Evolutionary conservation across 768 basidiomycete species (phyloP).

Genomic region (Amanita exitialis): DNA sequence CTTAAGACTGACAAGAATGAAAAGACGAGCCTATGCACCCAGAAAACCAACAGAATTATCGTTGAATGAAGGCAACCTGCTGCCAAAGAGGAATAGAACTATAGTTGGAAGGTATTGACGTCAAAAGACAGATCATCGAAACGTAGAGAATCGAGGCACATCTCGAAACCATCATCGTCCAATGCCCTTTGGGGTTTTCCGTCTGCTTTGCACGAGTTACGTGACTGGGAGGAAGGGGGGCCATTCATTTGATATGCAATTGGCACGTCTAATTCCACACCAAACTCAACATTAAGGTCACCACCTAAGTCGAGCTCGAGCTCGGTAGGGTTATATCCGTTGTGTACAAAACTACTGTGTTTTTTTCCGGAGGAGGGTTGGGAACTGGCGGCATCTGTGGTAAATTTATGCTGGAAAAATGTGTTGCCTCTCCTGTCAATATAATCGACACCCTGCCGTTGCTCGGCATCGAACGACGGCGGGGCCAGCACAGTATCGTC

Average conservation of each 20-base stretch:
- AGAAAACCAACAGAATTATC: neutral
- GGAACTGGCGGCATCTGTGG: neutral
- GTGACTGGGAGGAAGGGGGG: too few relatives aligned
- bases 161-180: conserved; percentile 42
- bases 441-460: neutral
- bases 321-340: neutral
- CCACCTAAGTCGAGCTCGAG: conserved; percentile 9
- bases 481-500: neutral
- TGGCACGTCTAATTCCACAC: conserved; percentile 8
- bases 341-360: neutral
- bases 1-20: neutral
- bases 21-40: neutral
- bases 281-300: conserved; percentile 15
- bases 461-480: neutral
- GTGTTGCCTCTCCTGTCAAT: neutral
- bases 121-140: conserved; percentile 67
- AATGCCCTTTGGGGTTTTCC: neutral
- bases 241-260: neutral
- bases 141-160: conserved; percentile 63
- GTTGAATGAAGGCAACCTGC: neutral
- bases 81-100: conserved; percentile 7
- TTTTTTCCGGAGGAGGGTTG: neutral
- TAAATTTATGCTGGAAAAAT: neutral
- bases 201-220: neutral
- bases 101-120: conserved; percentile 4